Evolutionary conservation across 768 basidiomycete genomes (phyloP).

Genomic region (Lactifluus subvellereus): DNA sequence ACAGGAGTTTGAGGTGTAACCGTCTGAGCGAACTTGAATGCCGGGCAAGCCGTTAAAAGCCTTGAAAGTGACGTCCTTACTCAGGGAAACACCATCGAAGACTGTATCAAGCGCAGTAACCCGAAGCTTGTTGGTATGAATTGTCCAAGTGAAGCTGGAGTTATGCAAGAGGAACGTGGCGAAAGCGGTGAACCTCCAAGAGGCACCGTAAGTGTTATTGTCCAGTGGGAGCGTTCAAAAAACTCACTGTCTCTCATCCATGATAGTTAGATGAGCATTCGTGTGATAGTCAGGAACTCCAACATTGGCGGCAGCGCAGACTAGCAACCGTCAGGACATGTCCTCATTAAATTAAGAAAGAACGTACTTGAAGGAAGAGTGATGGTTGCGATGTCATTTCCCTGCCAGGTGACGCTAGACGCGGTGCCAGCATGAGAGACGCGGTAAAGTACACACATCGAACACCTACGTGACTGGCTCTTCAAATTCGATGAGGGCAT

Average conservation of each 20-base stretch:
- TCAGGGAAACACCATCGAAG: slow-evolving; percentile 58
- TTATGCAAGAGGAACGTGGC: slow-evolving; percentile 62
- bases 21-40: slow-evolving; percentile 49
- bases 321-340: slow-evolving; percentile 28
- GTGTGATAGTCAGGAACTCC: slow-evolving; percentile 61
- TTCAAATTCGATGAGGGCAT: slow-evolving; percentile 60
- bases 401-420: slow-evolving; percentile 56
- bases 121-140: slow-evolving; percentile 58
- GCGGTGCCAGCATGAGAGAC: background rate
- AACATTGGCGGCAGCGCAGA: slow-evolving; percentile 60
- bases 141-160: slow-evolving; percentile 60
- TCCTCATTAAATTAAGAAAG: no score
- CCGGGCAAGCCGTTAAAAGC: slow-evolving; percentile 69
- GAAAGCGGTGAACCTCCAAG: slow-evolving; percentile 53
- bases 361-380: slow-evolving; percentile 50
- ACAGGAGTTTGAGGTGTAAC: background rate
- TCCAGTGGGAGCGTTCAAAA: background rate
- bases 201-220: background rate
- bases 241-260: slow-evolving; percentile 43
- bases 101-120: slow-evolving; percentile 61
- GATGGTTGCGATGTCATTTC: slow-evolving; percentile 56
- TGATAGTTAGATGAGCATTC: slow-evolving; percentile 50
- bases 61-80: slow-evolving; percentile 56
- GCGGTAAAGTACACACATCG: background rate
- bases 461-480: slow-evolving; percentile 53